Conservation (phyloP, 768 basidiomycete genomes). For the Tulasnella sp. region DNA sequence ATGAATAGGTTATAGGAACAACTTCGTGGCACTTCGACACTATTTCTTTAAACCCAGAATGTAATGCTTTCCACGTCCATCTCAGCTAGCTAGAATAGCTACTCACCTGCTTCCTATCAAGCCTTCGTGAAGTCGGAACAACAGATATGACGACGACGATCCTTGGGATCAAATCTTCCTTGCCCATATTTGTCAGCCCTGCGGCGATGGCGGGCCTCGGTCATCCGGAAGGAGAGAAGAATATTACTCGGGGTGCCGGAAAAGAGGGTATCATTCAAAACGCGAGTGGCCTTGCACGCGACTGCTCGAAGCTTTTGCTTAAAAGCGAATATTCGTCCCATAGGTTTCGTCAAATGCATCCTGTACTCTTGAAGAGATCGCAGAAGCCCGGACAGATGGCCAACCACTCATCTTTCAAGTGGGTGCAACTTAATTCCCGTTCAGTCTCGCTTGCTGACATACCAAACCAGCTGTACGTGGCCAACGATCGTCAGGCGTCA, state of each 20-base stretch:
- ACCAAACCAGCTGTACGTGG: conserved; percentile 63
- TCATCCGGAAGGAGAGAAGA: conserved; percentile 41
- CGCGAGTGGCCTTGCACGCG: conserved; percentile 25
- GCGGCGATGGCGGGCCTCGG: conserved; percentile 34
- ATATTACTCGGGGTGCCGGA: conserved; percentile 35
- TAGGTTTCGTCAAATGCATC: conserved; percentile 18
- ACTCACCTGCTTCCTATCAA: not conserved
- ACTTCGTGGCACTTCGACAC: conserved; percentile 7
- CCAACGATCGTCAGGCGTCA: conserved; percentile 53
- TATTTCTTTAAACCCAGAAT: conserved; percentile 21
- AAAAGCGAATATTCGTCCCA: not conserved
- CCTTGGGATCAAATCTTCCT: conserved; percentile 23
- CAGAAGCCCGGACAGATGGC: conserved; percentile 8
- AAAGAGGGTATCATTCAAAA: conserved; percentile 36
- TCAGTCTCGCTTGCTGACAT: not conserved
- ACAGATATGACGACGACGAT: conserved; percentile 27
- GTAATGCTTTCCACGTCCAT: conserved; percentile 4
- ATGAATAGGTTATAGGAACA: conserved; percentile 11
- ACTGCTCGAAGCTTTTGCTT: not conserved
- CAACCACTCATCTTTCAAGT: conserved; percentile 19
- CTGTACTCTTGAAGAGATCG: conserved; percentile 17
- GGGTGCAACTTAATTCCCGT: not conserved
- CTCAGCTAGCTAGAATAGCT: too few species aligned
- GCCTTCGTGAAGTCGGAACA: conserved; percentile 24
- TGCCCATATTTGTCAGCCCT: conserved; percentile 35